phyloP scores from a whole-genome alignment of 192 early-diverging fungal species.

The Coemansia sp. region DNA sequence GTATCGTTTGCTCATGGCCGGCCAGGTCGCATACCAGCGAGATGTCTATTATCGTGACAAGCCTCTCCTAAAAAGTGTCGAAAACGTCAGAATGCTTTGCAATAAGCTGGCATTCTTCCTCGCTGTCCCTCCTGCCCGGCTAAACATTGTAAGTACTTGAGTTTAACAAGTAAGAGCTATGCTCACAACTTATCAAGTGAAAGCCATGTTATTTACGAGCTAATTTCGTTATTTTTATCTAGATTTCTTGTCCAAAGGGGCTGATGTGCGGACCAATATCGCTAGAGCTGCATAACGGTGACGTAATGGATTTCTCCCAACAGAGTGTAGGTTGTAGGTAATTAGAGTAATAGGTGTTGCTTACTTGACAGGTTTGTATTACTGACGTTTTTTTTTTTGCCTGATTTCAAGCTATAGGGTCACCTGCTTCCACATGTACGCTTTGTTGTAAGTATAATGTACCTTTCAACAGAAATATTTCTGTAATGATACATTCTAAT shows the following conservation, averaged over 20 bases:
- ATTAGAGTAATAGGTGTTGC: too few species aligned
- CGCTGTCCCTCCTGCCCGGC: conserved; percentile 18
- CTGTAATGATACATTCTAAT: neutral
- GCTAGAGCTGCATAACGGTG: conserved; percentile 31
- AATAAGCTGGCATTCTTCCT: conserved; percentile 30
- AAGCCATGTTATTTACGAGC: neutral
- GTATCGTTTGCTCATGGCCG: conserved; percentile 17
- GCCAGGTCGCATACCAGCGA: conserved; percentile 48
- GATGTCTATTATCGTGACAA: conserved; percentile 47
- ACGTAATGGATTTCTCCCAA: conserved; percentile 14
- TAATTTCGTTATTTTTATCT: neutral
- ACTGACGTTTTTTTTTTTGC: neutral
- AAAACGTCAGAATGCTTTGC: conserved; percentile 43
- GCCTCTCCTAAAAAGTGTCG: conserved; percentile 28
- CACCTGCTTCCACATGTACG: conserved; percentile 26
- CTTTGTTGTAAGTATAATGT: conserved; percentile 28
- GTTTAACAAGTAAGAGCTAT: too few species aligned
- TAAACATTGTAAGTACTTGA: conserved; percentile 33
- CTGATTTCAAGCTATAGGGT: conserved; percentile 13
- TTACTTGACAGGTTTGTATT: neutral
- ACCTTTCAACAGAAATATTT: neutral
- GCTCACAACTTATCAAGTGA: neutral
- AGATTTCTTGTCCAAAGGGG: conserved; percentile 45
- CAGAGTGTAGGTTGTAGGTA: conserved; percentile 18
- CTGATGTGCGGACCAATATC: conserved; percentile 32